Evolutionary conservation across 768 basidiomycete species (phyloP).

Genomic region (Termitomyces sp.): DNA sequence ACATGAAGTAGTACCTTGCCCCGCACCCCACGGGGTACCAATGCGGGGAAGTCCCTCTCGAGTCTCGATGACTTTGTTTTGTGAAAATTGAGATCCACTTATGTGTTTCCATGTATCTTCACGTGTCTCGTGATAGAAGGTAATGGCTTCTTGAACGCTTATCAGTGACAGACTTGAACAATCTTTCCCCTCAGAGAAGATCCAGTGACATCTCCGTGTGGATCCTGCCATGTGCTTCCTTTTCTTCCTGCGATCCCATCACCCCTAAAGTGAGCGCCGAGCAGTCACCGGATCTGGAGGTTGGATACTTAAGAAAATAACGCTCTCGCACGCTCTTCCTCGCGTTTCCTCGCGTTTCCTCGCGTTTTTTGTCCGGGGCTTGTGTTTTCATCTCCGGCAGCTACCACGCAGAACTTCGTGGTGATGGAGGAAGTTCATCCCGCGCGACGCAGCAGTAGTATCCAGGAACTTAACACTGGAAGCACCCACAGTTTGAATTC

Average conservation of each 20-base stretch:
- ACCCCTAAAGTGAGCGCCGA: background rate
- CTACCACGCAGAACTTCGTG: conserved; percentile 11
- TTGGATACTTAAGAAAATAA: conserved; percentile 10
- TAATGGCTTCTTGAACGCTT: background rate
- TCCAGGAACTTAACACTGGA: conserved; percentile 21
- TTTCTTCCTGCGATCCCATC: conserved; percentile 20
- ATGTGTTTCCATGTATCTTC: background rate
- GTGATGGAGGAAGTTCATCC: conserved; percentile 29
- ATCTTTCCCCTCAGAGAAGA: conserved; percentile 8
- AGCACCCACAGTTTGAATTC: conserved; percentile 26
- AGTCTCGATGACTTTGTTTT: background rate
- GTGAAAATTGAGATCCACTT: background rate
- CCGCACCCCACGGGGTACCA: background rate
- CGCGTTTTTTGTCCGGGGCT: conserved; percentile 11
- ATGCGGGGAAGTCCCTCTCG: background rate
- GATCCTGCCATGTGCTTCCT: conserved; percentile 21
- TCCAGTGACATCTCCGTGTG: conserved; percentile 15
- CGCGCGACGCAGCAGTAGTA: conserved; percentile 30
- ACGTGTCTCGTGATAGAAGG: background rate
- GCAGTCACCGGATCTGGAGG: conserved; percentile 10
- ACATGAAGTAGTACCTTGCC: background rate
- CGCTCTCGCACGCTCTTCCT: conserved; percentile 7
- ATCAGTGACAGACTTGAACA: background rate
- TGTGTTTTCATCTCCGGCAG: conserved; percentile 7
- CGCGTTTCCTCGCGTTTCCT: conserved; percentile 12